phyloP scores from a whole-genome alignment of 2,329 filamentous ascomycete genomes.

The Fusarium ambrosium region DNA sequence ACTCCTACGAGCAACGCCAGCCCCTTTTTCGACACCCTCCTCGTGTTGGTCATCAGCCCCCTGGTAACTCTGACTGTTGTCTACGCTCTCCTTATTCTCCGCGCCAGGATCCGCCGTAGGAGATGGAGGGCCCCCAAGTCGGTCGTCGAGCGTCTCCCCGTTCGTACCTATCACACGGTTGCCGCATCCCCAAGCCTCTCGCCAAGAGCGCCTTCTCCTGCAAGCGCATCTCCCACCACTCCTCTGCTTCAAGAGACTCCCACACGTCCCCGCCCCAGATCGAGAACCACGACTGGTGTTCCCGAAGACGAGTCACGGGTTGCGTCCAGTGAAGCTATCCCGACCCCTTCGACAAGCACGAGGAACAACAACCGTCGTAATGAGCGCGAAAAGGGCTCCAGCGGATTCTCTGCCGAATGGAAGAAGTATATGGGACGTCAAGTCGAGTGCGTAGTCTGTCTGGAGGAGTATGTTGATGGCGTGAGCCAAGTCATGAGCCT shows the following conservation, averaged over 20 bases:
- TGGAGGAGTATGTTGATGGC: conserved; percentile 96
- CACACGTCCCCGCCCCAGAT: conserved; percentile 70
- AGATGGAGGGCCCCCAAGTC: conserved; percentile 98
- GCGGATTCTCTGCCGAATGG: conserved; percentile 65
- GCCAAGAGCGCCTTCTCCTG: conserved; percentile 72
- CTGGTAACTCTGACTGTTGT: conserved; percentile 93
- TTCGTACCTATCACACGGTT: conserved; percentile 94
- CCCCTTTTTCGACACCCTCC: conserved; percentile 94
- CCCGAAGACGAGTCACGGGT: conserved; percentile 63
- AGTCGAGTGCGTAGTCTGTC: conserved; percentile 93
- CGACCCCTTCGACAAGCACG: conserved; percentile 53
- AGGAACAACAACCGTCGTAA: conserved; percentile 48
- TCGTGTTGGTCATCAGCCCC: conserved; percentile 97
- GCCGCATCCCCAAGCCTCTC: conserved; percentile 68
- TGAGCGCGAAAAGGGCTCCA: conserved; percentile 64
- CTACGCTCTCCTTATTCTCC: conserved; percentile 87
- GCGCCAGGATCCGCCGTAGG: conserved; percentile 88
- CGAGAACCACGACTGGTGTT: conserved; percentile 74
- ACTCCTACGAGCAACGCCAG: conserved; percentile 90
- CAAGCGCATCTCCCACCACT: conserved; percentile 78
- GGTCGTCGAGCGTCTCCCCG: conserved; percentile 92
- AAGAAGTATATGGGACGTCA: conserved; percentile 76
- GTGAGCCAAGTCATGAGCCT: conserved; percentile 96
- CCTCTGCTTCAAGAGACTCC: conserved; percentile 78
- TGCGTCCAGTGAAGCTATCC: conserved; percentile 58